Evolutionary conservation across 495 filamentous ascomycete species (phyloP).

Genomic region (Penicillium lagena): DNA sequence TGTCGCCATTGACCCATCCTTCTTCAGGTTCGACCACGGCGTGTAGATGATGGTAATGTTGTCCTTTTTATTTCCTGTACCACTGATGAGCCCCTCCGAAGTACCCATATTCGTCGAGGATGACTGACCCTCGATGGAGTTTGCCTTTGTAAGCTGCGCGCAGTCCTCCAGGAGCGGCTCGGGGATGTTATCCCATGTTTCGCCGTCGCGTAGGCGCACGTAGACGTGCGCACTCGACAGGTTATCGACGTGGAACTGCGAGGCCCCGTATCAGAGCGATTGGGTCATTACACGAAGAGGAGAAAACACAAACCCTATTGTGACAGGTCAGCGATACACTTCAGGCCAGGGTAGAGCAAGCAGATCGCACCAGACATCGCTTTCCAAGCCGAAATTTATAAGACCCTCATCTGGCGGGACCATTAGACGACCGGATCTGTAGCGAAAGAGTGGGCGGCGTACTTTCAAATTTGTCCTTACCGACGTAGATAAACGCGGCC

Average conservation of each 20-base stretch:
- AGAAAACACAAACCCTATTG: constrained; percentile 31
- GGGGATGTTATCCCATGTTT: constrained; percentile 80
- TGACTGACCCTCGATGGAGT: constrained; percentile 83
- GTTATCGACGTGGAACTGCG: constrained; percentile 94
- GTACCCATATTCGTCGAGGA: not conserved
- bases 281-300: not conserved
- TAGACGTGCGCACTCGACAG: constrained; percentile 96
- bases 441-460: constrained; percentile 22
- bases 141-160: constrained; percentile 93
- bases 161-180: constrained; percentile 74
- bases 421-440: constrained; percentile 14
- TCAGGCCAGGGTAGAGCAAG: not conserved
- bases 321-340: constrained; percentile 2
- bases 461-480: constrained; percentile 99
- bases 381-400: constrained; percentile 86
- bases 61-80: constrained; percentile 90
- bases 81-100: not conserved
- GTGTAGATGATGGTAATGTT: constrained; percentile 96
- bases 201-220: constrained; percentile 71
- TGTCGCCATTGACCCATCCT: constrained; percentile 91
- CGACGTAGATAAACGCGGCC: constrained; percentile 82
- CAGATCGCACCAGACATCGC: constrained; percentile 79
- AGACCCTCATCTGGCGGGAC: constrained; percentile 76
- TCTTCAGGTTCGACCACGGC: constrained; percentile 94
- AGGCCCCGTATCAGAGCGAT: constrained; percentile 10